phyloP scores from a whole-genome alignment of 192 early-diverging fungal genomes.

The Coemansia sp. region DNA sequence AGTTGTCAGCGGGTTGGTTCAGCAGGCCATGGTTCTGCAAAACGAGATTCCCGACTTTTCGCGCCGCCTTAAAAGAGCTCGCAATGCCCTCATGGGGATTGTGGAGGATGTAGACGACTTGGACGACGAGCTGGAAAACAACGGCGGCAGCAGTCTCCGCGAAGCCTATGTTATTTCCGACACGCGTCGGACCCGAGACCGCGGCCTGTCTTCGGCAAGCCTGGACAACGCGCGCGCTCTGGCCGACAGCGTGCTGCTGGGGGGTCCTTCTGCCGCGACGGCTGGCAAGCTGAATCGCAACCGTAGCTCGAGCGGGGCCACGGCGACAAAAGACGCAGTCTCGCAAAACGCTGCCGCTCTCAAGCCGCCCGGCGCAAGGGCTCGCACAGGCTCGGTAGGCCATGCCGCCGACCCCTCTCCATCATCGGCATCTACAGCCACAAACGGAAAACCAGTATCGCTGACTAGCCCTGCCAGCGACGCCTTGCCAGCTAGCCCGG shows the following conservation, averaged over 20 bases:
- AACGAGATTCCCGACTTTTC: slow-evolving; percentile 48
- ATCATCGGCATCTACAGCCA: slow-evolving; percentile 9
- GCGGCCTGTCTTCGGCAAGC: slow-evolving; percentile 50
- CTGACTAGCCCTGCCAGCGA: background rate
- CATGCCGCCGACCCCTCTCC: slow-evolving; percentile 21
- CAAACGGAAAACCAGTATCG: background rate
- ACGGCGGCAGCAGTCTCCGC: background rate
- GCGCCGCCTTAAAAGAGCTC: slow-evolving; percentile 38
- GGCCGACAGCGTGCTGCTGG: background rate
- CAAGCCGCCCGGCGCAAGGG: slow-evolving; percentile 1
- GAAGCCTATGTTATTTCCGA: background rate
- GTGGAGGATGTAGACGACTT: slow-evolving; percentile 45
- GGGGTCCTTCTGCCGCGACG: background rate
- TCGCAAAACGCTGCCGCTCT: background rate
- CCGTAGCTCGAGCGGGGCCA: slow-evolving; percentile 36
- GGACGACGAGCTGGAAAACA: slow-evolving; percentile 41
- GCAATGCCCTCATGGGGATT: slow-evolving; percentile 50
- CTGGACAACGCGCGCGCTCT: slow-evolving; percentile 24
- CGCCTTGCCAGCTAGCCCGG: slow-evolving; percentile 10
- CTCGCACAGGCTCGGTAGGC: slow-evolving; percentile 23
- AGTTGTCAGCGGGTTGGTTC: slow-evolving; percentile 44
- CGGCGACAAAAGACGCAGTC: background rate
- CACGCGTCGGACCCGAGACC: slow-evolving; percentile 22
- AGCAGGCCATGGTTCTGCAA: slow-evolving; percentile 39
- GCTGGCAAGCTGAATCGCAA: slow-evolving; percentile 10